phyloP scores from a whole-genome alignment of 768 basidiomycete species.

The Trichaptum fuscoviolaceum region DNA sequence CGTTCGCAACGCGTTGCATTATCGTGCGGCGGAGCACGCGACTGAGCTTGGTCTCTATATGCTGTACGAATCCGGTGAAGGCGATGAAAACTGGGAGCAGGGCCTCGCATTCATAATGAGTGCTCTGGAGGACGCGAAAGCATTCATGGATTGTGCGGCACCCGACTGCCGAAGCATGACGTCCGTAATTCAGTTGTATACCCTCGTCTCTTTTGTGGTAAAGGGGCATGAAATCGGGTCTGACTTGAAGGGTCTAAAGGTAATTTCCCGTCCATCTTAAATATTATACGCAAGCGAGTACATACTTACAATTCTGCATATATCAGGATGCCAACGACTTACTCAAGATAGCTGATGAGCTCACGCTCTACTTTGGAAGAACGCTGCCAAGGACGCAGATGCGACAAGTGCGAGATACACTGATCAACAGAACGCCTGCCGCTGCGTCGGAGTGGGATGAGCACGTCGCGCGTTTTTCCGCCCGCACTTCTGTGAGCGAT shows the following conservation, averaged over 20 bases:
- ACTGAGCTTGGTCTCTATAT: constrained; percentile 44
- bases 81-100: constrained; percentile 44
- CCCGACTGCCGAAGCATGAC: constrained; percentile 60
- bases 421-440: constrained; percentile 6
- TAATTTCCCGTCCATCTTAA: constrained; percentile 19
- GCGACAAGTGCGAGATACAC: constrained; percentile 31
- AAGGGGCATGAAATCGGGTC: constrained; percentile 44
- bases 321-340: constrained; percentile 31
- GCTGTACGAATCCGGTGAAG: constrained; percentile 5
- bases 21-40: constrained; percentile 59
- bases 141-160: constrained; percentile 49
- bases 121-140: constrained; percentile 55
- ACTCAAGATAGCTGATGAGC: constrained; percentile 49
- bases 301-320: neutral
- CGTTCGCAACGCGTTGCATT: constrained; percentile 49
- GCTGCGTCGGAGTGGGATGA: constrained; percentile 9
- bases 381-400: constrained; percentile 46
- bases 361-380: constrained; percentile 40
- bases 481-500: constrained; percentile 20
- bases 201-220: constrained; percentile 46
- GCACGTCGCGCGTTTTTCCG: constrained; percentile 32
- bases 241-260: constrained; percentile 48
- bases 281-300: constrained; percentile 4
- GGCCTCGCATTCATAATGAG: constrained; percentile 57
- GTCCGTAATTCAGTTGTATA: constrained; percentile 54